Evolutionary conservation across 228 moss, liverwort and hornwort genomes (phyloP).

Genomic region (Sphagnum fallax): DNA sequence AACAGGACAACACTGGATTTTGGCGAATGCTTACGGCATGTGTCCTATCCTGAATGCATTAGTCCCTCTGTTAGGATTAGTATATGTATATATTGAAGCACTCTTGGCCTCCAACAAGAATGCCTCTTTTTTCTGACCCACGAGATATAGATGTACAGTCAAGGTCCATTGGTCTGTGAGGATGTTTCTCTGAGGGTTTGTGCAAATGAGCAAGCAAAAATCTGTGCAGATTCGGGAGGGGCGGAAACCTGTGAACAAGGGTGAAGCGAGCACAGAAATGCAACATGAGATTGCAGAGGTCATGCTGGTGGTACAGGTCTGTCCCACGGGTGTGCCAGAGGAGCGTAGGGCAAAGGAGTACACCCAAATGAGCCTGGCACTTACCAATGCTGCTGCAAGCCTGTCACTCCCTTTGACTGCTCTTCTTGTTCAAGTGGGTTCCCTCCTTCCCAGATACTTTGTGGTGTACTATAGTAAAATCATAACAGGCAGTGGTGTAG

Average conservation of each 20-base stretch:
- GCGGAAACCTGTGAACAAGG: constrained; percentile 32
- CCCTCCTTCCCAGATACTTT: not conserved
- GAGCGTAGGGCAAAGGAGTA: constrained; percentile 57
- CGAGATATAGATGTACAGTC: too few species aligned
- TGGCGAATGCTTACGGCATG: constrained; percentile 94
- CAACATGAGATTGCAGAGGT: constrained; percentile 62
- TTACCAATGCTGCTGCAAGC: constrained; percentile 44
- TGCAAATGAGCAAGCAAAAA: too few species aligned
- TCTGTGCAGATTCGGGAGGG: constrained; percentile 82
- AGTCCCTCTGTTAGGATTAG: not conserved
- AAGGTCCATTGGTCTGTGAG: too few species aligned
- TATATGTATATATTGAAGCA: too few species aligned
- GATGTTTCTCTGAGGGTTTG: too few species aligned
- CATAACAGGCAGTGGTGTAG: too few species aligned
- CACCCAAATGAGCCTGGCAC: constrained; percentile 49
- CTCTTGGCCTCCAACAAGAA: too few species aligned
- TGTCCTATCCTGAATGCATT: not conserved
- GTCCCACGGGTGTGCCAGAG: constrained; percentile 64
- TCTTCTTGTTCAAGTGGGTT: constrained; percentile 71
- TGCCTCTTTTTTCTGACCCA: too few species aligned
- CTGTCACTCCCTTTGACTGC: constrained; percentile 80
- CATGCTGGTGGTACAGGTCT: constrained; percentile 95
- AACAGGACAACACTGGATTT: constrained; percentile 83
- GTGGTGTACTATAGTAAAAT: too few species aligned
- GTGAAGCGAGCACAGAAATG: constrained; percentile 29